These are phyloP conservation scores for Ustilago hordei DNA, from an alignment of 1,284 basidiomycete genomes.

Conservation along the genomic window DNA sequence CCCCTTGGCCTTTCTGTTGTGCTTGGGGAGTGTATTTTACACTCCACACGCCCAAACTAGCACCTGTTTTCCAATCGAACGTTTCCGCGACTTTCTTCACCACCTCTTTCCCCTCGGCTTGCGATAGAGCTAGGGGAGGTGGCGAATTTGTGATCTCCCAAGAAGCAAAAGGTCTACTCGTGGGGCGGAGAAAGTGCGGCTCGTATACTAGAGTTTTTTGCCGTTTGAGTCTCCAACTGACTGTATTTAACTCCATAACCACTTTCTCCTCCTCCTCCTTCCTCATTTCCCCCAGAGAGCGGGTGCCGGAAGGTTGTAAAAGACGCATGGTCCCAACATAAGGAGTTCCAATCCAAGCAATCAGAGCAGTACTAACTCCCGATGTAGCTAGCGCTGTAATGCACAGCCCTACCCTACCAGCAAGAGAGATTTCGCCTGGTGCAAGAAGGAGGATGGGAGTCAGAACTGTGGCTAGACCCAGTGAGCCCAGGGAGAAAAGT, in stretches of 20 bases:
- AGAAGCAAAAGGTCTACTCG: constrained; percentile 80
- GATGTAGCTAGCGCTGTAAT: constrained; percentile 79
- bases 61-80: constrained; percentile 72
- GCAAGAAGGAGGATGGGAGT: constrained; percentile 84
- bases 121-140: constrained; percentile 13
- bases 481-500: constrained; percentile 83
- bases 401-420: constrained; percentile 79
- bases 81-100: constrained; percentile 57
- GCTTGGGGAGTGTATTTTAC: constrained; percentile 78
- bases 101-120: neutral
- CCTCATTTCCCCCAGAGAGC: neutral
- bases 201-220: constrained; percentile 80
- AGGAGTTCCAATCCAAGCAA: constrained; percentile 77
- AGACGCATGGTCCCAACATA: constrained; percentile 73
- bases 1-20: constrained; percentile 72
- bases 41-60: constrained; percentile 80
- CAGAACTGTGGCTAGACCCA: constrained; percentile 78
- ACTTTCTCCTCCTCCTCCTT: neutral
- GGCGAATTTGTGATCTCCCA: constrained; percentile 71
- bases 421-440: constrained; percentile 79
- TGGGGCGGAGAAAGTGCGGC: constrained; percentile 78
- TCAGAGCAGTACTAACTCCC: constrained; percentile 78
- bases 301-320: constrained; percentile 1
- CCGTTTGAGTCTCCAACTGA: constrained; percentile 75
- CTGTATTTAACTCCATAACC: constrained; percentile 74